Evolutionary conservation across 2,329 filamentous ascomycete genomes (phyloP), one percentile per base, ranked within the genome.

Genomic region (Rhynchosporium secalis): DNA sequence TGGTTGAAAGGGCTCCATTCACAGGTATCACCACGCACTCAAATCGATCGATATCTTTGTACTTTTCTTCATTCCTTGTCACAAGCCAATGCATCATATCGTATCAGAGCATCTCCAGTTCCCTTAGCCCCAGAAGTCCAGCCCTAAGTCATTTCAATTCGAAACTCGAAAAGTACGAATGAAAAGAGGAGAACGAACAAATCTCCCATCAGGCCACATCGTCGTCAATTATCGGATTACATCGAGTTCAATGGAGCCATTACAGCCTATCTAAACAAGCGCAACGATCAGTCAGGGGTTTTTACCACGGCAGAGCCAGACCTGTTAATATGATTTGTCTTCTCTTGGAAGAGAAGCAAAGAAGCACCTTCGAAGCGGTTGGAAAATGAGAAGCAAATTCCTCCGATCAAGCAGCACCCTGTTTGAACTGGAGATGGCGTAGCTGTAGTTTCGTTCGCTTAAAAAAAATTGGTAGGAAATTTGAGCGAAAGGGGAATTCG

Each of bases 251-350:
- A 58, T 59, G 60, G 62, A 63, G 60, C 56, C 60, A 66, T 78
- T 68, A 79, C 72, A 79, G 76, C 74, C 78, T 79, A 79, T 77
- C 76, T 78, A 71, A 66, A 65, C 63, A 69, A 68, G 60, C 54
- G 66, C 70, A 72, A 68, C 69, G 67, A 72, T 73, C 71, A 73
- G 71, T 72, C 65, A 70, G 56, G 61, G 59, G 40, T 67, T 67
- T 65, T 60, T 67, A 69, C 63, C 61, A 66, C 62, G 58, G 41
- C 60, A 66, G 61, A 66, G 58, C 58, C 60, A 61, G 46, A 60
- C 58, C 62, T 60, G 28, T 60, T 26, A 36, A 45, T 47, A 31
- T 61, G 41, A 20, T 38, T 54, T 62, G 55, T 31, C 31, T 13
- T 36, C 43, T 38, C 46, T 51, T 41, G 36, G 10, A 7, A 41